Evolutionary conservation across 331 rosid species (phyloP), one percentile per base, ranked within the genome.

Genomic region (Pyrus hybrid): DNA sequence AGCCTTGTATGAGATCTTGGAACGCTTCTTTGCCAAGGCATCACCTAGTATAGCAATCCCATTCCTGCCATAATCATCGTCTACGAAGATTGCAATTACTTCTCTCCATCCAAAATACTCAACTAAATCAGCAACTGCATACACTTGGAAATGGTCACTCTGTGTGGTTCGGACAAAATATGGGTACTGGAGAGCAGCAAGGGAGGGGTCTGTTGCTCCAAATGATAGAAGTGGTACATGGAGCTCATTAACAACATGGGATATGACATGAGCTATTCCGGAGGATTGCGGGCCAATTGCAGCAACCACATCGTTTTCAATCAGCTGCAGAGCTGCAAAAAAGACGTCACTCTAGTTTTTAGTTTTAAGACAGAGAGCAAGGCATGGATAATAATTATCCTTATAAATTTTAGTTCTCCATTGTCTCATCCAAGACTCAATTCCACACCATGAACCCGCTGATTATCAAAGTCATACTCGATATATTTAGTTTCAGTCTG

Each of bases 271-370:
- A 81, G 91, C 88, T 60, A 85, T 87, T 62, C 90, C 93, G 8
- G 98, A 93, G 35, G 97, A 93, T 18, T 85, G 92, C 16, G 98
- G 97, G 5, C 98, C 98, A 47, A 93, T 81, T 23, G 90, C 87
- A 37, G 81, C 91, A 57, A 91, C 83, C 47, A 89, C 92, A 23
- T 91, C 97, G 21, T 85, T 71, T 82, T 84, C 89, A 80, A 89
- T 85, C 85, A 93, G 79, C 86, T 84, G 89, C 85, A 93, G 77
- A 80, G 97, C 97, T 93, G 73, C 89, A 86, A 80, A 43, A 79
- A 88, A 68, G 78, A 79, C 79, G 77, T 29, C 21, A 64, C 32
- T 69, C 79, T 63, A 87, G 62, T 51, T 49, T 63, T 58, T 51
- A 54, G 67, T 67, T 61, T 41, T 72, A 45, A 22, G 51, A 54